These are phyloP conservation scores for Ochetophila trinervis DNA, from an alignment of 306 rosid genomes.

Conservation along the genomic window DNA sequence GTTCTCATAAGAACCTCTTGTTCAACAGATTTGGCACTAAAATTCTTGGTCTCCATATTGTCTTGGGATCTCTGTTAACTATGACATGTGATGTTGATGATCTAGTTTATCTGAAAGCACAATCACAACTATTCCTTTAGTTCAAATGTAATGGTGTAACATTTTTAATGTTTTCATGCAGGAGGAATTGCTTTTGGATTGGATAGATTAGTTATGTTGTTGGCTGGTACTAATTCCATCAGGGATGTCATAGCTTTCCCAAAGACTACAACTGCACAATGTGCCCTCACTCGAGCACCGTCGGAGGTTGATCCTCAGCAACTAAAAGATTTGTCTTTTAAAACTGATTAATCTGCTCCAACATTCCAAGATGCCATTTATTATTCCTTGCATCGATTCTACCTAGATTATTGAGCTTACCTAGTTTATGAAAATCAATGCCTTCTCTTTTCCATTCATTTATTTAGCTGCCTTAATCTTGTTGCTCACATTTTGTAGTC, in stretches of 20 bases:
- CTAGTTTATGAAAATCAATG: too few relatives aligned
- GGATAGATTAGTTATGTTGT: conserved; percentile 89
- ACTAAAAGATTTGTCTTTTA: conserved; percentile 62
- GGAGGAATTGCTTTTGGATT: conserved; percentile 92
- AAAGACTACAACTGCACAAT: conserved; percentile 89
- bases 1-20: too few relatives aligned
- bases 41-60: too few relatives aligned
- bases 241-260: conserved; percentile 98
- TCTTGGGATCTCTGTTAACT: too few relatives aligned
- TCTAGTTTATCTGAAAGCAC: too few relatives aligned
- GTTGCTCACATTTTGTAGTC: too few relatives aligned
- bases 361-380: not conserved
- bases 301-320: conserved; percentile 90
- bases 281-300: conserved; percentile 83
- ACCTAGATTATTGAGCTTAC: too few relatives aligned
- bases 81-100: too few relatives aligned
- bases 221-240: conserved; percentile 80
- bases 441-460: too few relatives aligned
- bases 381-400: not conserved
- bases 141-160: not conserved
- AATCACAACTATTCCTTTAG: not conserved
- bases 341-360: conserved; percentile 10
- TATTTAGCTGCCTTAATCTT: too few relatives aligned
- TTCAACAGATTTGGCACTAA: too few relatives aligned
- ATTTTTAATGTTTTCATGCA: conserved; percentile 28